phyloP scores from a whole-genome alignment of 345 rosid species.

The Corchorus olitorius region DNA sequence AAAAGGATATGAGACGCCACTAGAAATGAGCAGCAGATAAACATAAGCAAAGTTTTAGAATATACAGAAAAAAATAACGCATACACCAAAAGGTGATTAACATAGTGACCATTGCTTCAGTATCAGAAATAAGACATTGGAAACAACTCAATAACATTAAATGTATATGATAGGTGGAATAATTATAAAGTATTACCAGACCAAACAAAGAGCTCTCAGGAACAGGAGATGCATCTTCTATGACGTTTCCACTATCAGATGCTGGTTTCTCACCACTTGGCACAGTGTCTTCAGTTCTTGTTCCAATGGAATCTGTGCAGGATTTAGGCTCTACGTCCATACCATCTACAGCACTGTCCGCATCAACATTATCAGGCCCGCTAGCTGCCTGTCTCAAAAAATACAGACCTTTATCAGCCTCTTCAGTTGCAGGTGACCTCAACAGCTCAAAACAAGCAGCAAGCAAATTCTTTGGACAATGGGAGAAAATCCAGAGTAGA shows the following conservation, averaged over 20 bases:
- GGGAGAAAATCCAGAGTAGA: constrained; percentile 64
- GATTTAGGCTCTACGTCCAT: constrained; percentile 40
- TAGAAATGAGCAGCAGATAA: constrained; percentile 22
- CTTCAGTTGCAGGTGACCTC: constrained; percentile 51
- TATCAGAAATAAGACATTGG: constrained; percentile 1
- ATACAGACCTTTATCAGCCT: constrained; percentile 54
- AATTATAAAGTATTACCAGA: constrained; percentile 54
- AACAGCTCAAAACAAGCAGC: constrained; percentile 79
- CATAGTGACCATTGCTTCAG: neutral
- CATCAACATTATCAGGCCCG: constrained; percentile 41
- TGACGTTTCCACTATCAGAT: constrained; percentile 34
- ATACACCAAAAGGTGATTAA: constrained; percentile 12
- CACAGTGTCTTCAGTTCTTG: constrained; percentile 34
- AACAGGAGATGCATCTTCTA: constrained; percentile 38
- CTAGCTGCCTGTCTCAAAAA: constrained; percentile 63
- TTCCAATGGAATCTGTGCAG: constrained; percentile 39
- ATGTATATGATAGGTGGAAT: constrained; percentile 1
- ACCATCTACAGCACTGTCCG: constrained; percentile 28
- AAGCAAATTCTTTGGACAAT: constrained; percentile 65
- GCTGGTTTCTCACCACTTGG: constrained; percentile 29
- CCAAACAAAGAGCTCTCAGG: constrained; percentile 64
- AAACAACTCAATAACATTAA: constrained; percentile 2
- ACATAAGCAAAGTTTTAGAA: neutral
- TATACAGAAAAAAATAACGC: neutral
- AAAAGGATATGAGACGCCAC: constrained; percentile 21